Evolutionary conservation across 2,329 filamentous ascomycete species (phyloP).

Genomic region (Emmonsia crescens): DNA sequence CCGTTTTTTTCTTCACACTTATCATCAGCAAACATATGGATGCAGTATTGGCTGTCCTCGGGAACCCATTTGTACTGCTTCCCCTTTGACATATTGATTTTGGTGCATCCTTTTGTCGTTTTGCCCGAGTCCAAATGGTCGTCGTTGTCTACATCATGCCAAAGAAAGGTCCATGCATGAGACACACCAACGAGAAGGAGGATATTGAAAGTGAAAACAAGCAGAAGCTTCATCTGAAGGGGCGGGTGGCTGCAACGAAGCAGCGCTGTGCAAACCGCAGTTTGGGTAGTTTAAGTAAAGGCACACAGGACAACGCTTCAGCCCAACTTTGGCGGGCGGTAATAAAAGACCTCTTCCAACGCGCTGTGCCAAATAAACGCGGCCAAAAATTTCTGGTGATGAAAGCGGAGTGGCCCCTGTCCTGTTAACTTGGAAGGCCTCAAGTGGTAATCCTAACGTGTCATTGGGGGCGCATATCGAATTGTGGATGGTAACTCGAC

Average conservation of each 20-base stretch:
- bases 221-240: background rate
- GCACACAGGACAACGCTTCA: background rate
- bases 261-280: background rate
- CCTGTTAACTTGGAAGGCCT: background rate
- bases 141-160: constrained; percentile 1
- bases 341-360: background rate
- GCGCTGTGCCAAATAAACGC: background rate
- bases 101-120: background rate
- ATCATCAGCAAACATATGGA: constrained; percentile 6
- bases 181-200: background rate
- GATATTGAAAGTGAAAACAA: background rate
- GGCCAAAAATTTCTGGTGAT: background rate
- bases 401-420: background rate
- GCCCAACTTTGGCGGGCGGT: background rate
- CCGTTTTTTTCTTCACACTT: constrained; percentile 5
- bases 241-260: background rate
- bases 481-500: background rate
- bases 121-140: constrained; percentile 5
- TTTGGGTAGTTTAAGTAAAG: background rate
- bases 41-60: constrained; percentile 1
- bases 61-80: constrained; percentile 9
- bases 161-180: constrained; percentile 7
- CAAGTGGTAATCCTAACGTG: background rate
- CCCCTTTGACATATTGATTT: constrained; percentile 6
- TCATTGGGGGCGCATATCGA: background rate